Evolutionary conservation across 495 filamentous ascomycete genomes (phyloP).

Genomic region (Penicillium canariense): DNA sequence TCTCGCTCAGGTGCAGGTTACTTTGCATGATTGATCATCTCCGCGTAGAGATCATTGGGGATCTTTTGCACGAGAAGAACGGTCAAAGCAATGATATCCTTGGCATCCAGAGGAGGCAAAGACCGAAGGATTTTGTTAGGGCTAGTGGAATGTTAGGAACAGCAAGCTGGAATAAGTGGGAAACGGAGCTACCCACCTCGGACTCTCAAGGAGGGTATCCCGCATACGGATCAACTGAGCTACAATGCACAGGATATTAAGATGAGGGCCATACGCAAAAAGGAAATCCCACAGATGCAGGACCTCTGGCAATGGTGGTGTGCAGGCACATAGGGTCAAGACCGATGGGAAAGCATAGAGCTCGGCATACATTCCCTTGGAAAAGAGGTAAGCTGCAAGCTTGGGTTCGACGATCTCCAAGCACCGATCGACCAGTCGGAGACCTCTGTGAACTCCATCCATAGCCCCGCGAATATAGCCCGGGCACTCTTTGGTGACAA

Average conservation of each 20-base stretch:
- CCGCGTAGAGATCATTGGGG: slow-evolving; percentile 82
- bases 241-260: slow-evolving; percentile 96
- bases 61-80: slow-evolving; percentile 80
- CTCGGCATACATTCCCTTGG: slow-evolving; percentile 84
- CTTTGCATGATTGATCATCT: slow-evolving; percentile 83
- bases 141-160: slow-evolving; percentile 45
- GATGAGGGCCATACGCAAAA: slow-evolving; percentile 89
- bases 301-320: slow-evolving; percentile 94
- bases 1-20: slow-evolving; percentile 32
- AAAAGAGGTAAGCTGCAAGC: slow-evolving; percentile 75
- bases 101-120: slow-evolving; percentile 82
- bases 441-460: slow-evolving; percentile 93
- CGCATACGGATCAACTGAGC: slow-evolving; percentile 90
- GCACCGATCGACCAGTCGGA: slow-evolving; percentile 87
- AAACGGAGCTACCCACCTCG: slow-evolving; percentile 60
- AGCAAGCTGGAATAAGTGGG: neutral
- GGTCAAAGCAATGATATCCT: slow-evolving; percentile 75
- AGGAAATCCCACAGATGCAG: slow-evolving; percentile 97
- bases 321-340: slow-evolving; percentile 90
- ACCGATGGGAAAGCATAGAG: slow-evolving; percentile 98
- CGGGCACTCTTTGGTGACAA: slow-evolving; percentile 85
- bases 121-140: slow-evolving; percentile 87
- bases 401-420: slow-evolving; percentile 87
- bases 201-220: slow-evolving; percentile 74
- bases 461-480: slow-evolving; percentile 94